A percentile compares a stretch with the other conserved stretches of the same genome.
These are phyloP conservation scores for Ophiosphaerella herpotricha DNA, from an alignment of 2,329 filamentous ascomycete genomes.

Conservation along the genomic window DNA sequence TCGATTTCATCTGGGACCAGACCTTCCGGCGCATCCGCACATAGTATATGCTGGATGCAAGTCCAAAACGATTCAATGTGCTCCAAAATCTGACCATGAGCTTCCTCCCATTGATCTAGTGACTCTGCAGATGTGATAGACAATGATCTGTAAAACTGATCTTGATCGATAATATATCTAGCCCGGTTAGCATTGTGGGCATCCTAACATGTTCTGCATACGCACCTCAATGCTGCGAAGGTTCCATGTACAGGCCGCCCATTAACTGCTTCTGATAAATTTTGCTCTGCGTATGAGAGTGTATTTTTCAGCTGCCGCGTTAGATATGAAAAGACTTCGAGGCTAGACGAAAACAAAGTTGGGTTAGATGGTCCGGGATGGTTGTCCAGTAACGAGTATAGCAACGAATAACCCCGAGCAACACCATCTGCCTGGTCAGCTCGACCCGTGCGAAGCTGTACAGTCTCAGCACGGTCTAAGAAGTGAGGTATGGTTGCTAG, in stretches of 20 bases:
- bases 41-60: conserved; percentile 76
- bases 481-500: conserved; percentile 29
- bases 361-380: conserved; percentile 10
- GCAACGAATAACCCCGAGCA: conserved; percentile 73
- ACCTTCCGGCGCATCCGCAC: conserved; percentile 93
- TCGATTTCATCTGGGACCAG: conserved; percentile 78
- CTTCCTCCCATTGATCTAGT: conserved; percentile 34
- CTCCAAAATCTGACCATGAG: conserved; percentile 62
- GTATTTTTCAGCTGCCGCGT: conserved; percentile 68
- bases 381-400: conserved; percentile 61
- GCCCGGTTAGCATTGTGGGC: neutral
- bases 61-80: conserved; percentile 75
- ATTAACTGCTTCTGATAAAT: conserved; percentile 66
- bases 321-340: conserved; percentile 62
- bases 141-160: conserved; percentile 36
- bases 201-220: neutral
- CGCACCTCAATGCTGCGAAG: conserved; percentile 44
- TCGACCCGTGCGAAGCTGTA: conserved; percentile 73
- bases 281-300: conserved; percentile 63
- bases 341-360: conserved; percentile 27
- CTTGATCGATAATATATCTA: conserved; percentile 57
- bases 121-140: conserved; percentile 9
- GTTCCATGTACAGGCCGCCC: conserved; percentile 53
- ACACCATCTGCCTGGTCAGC: conserved; percentile 93
- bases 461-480: conserved; percentile 51